Percentiles rank a stretch among this genome's conserved stretches.
phyloP scores from a whole-genome alignment of 306 rosid species.

The Pachyrhizus erosus region DNA sequence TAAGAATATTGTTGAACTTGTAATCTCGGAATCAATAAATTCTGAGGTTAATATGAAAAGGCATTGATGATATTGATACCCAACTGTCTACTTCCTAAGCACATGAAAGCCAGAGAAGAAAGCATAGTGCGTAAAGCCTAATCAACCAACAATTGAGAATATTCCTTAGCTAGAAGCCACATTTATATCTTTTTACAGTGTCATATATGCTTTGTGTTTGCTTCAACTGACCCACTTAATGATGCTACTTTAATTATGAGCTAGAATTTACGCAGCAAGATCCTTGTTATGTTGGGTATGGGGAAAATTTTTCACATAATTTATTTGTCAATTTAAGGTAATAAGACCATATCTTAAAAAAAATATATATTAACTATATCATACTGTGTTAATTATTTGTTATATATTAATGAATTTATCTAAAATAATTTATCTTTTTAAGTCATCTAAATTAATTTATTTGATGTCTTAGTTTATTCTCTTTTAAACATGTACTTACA shows the following conservation, averaged over 20 bases:
- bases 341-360: too few relatives aligned
- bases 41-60: neutral
- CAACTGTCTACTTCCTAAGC: neutral
- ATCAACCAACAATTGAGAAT: neutral
- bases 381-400: too few relatives aligned
- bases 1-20: neutral
- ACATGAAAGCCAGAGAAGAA: neutral
- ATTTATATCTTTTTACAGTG: neutral
- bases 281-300: neutral
- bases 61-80: neutral
- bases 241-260: neutral
- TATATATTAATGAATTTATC: neutral
- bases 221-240: neutral
- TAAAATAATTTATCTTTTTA: neutral
- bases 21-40: neutral
- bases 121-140: neutral
- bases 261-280: neutral
- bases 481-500: neutral
- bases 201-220: neutral
- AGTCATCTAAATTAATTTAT: neutral
- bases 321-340: too few relatives aligned
- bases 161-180: neutral
- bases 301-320: neutral
- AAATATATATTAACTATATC: too few relatives aligned
- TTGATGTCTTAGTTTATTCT: neutral